phyloP scores from a whole-genome alignment of 2,329 filamentous ascomycete species.

The Lachnellula suecica region DNA sequence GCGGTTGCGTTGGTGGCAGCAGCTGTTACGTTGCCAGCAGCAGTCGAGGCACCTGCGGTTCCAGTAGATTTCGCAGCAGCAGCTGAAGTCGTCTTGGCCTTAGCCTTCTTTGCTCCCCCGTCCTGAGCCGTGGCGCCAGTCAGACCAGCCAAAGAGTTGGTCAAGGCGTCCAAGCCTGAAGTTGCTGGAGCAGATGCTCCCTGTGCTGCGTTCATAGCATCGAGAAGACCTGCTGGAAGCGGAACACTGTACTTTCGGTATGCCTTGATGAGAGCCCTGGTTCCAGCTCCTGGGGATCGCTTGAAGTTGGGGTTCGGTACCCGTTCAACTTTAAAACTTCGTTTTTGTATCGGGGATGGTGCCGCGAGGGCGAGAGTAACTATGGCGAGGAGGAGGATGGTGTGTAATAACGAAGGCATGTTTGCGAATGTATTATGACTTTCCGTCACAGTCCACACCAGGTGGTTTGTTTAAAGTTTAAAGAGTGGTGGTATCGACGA shows the following conservation, averaged over 20 bases:
- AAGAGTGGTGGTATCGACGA: conserved; percentile 15
- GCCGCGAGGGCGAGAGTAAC: conserved; percentile 46
- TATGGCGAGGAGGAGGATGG: conserved; percentile 46
- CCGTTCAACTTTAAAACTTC: conserved; percentile 34
- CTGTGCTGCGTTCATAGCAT: conserved; percentile 29
- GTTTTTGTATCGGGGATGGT: conserved; percentile 43
- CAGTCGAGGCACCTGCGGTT: conserved; percentile 13
- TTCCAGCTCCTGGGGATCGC: conserved; percentile 28
- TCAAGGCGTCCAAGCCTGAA: conserved; percentile 7
- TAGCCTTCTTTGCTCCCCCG: conserved; percentile 10
- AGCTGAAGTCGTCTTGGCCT: conserved; percentile 5
- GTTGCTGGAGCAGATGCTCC: conserved; percentile 1
- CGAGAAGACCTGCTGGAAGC: conserved; percentile 43
- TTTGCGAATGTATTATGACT: conserved; percentile 11
- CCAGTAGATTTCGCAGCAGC: neutral
- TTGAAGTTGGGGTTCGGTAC: conserved; percentile 44
- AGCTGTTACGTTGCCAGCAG: conserved; percentile 11
- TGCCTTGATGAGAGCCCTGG: conserved; percentile 59
- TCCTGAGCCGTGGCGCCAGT: conserved; percentile 5
- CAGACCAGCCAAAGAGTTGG: conserved; percentile 4
- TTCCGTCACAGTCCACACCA: conserved; percentile 29
- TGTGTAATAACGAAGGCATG: conserved; percentile 31
- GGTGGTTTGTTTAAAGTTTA: conserved; percentile 26
- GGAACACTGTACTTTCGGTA: conserved; percentile 67
- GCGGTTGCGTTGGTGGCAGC: conserved; percentile 30